Base-by-base conservation (phyloP, 164 flowering plant species). In the Chloranthus sessilifolius region DNA sequence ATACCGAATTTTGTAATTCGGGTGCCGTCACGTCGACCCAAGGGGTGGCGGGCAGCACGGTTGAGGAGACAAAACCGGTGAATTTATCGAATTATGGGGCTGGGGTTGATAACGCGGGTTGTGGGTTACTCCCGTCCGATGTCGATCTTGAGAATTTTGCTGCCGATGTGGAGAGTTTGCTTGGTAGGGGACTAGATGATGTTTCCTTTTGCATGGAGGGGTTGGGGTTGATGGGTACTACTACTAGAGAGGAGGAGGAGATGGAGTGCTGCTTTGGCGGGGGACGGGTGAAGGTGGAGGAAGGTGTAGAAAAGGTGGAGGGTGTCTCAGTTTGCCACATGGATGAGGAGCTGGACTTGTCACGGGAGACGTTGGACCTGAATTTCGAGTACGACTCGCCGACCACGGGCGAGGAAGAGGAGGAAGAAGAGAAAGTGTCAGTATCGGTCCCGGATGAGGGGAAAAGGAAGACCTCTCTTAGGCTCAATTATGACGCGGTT, bases 111-210 rank as follows among this genome's bases (percentile, higher is more conserved):
- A 51, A 52, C 28, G 33, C 73, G 4, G 58, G 70, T 7, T 74
- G 29, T 4, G 16, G 76, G 48, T 68, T 74, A 62, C 68, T 77
- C 7, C 79, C 88, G 2, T 70, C 79, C 15, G 91, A 90, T 23
- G 70, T 79, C 75, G 97, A 90, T 29, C 74, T 84, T 1, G 94
- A 71, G 0, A 88, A 85, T 31, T 89, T 89, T 42, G 92, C 95
- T 0, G 97, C 95, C 6, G 89, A 90, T 43, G 88, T 90, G 2
- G 91, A 90, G 65, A 79, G 73, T 47, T 61, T 90, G 36, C 58
- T 90, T 0, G 97, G 95, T 0, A 66, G 59, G 39, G 88, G 83
- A 1, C 66, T 84, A 0, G 95, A 84, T 5, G 67, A 75, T 11
- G 88, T 79, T 48, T 59, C 75, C 1, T 80, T 72, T 22, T 75